Base-by-base conservation (phyloP, 2,329 filamentous ascomycete species). In the Calonectria crousiana region DNA sequence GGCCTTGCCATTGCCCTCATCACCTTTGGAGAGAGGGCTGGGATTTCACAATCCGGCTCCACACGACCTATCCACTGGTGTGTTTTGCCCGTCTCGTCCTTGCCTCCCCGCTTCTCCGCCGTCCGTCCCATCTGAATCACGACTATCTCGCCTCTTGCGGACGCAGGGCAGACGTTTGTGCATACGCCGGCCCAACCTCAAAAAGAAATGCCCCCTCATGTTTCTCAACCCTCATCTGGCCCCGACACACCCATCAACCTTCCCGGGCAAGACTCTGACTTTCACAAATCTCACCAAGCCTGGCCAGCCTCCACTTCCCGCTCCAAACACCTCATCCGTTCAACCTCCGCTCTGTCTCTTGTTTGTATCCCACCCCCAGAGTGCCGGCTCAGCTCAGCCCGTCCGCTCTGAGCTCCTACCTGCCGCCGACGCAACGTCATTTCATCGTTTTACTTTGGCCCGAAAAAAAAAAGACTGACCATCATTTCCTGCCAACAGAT, bases 161-260 rank as follows among this genome's bases (percentile, higher is more conserved):
- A 78, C 78, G 81, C 79, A 82, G 74, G 77, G 75, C 74, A 53
- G 51, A 53, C 28, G 30, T 79, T 77, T 78, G 76, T 82, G 82
- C 83, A 84, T 82, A 81, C 76, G 76, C 78, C 77, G 75, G 77
- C 75, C 75, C 78, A 77, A 75, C 78, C 77, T 77, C 75, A 77
- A 84, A 82, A 83, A 82, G 82, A 82, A 84, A 84, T 81, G 80
- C 79, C 74, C 78, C 76, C 77, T 76, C 79, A 74, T 80, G 75
- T 78, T 77, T 76, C 73, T 77, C 76, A 79, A 81, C 75, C 71
- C 78, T 79, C 75, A 77, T 77, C 78, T 76, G 68, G 71, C 72
- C 73, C 66, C 49, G 53, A 79, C 78, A 77, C 74, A 77, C 74
- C 75, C 77, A 78, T 78, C 78, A 71, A 76, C 76, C 74, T 32